Percentiles rank a stretch among this genome's conserved stretches.
phyloP scores from a whole-genome alignment of 345 rosid genomes.

The Dovyalis caffra region DNA sequence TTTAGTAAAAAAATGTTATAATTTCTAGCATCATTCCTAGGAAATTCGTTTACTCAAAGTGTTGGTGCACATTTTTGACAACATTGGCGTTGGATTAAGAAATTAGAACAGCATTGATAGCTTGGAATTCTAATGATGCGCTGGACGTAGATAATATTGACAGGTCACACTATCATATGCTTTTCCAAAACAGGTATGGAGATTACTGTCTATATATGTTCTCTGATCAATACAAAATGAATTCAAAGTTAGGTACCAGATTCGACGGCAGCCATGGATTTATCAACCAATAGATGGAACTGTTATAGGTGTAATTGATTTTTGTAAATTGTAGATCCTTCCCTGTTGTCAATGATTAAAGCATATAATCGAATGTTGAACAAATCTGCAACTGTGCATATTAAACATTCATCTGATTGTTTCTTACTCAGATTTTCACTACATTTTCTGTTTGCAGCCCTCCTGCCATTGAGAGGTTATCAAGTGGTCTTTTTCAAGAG shows the following conservation, averaged over 20 bases:
- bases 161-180: not conserved
- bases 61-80: not conserved
- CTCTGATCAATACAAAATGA: not conserved
- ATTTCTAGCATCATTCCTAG: no score
- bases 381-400: conserved; percentile 2
- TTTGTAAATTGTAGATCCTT: not conserved
- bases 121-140: not conserved
- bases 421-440: not conserved
- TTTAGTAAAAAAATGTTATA: not conserved
- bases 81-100: not conserved
- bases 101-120: not conserved
- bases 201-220: not conserved
- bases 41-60: not conserved
- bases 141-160: not conserved
- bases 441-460: conserved; percentile 51
- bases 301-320: not conserved
- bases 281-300: not conserved
- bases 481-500: conserved; percentile 92
- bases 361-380: not conserved
- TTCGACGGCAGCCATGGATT: not conserved
- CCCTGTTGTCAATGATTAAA: not conserved
- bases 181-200: no score
- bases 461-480: conserved; percentile 90
- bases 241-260: not conserved
- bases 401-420: conserved; percentile 7